Evolutionary conservation across 257 asterid genomes (phyloP).

Genomic region (Nemophila menziesii): DNA sequence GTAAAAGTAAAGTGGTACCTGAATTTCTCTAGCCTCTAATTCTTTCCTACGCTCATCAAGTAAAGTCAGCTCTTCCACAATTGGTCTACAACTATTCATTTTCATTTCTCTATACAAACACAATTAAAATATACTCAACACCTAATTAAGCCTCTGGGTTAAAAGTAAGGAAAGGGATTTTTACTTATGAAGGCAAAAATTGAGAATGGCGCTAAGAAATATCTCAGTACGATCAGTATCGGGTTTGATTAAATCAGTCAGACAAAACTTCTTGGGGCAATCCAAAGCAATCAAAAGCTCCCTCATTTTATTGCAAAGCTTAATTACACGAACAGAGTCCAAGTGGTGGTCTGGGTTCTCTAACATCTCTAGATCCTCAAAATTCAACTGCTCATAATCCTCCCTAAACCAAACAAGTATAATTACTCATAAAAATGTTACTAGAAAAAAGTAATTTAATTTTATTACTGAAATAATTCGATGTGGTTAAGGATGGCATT

Average conservation of each 20-base stretch:
- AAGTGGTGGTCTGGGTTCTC: constrained; percentile 75
- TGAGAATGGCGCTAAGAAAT: constrained; percentile 69
- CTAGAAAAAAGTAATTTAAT: constrained; percentile 6
- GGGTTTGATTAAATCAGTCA: constrained; percentile 65
- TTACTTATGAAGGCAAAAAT: constrained; percentile 64
- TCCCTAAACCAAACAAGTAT: too few species aligned
- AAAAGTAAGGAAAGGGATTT: too few species aligned
- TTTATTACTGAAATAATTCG: constrained; percentile 37
- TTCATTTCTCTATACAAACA: constrained; percentile 31
- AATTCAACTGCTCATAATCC: constrained; percentile 65
- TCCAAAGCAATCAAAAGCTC: constrained; percentile 29
- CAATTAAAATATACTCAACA: too few species aligned
- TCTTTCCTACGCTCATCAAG: constrained; percentile 38
- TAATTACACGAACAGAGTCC: constrained; percentile 40
- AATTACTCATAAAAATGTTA: too few species aligned
- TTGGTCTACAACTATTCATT: constrained; percentile 31
- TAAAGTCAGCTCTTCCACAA: constrained; percentile 37
- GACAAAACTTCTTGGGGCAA: constrained; percentile 52
- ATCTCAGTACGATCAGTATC: constrained; percentile 58
- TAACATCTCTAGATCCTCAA: constrained; percentile 61
- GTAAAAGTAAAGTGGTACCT: too few species aligned
- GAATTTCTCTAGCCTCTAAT: constrained; percentile 38
- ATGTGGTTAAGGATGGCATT: constrained; percentile 36
- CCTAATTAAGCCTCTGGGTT: too few species aligned
- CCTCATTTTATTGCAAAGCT: constrained; percentile 40